phyloP scores from a whole-genome alignment of 2,329 filamentous ascomycete species.

The Pestalotiopsis sp. region DNA sequence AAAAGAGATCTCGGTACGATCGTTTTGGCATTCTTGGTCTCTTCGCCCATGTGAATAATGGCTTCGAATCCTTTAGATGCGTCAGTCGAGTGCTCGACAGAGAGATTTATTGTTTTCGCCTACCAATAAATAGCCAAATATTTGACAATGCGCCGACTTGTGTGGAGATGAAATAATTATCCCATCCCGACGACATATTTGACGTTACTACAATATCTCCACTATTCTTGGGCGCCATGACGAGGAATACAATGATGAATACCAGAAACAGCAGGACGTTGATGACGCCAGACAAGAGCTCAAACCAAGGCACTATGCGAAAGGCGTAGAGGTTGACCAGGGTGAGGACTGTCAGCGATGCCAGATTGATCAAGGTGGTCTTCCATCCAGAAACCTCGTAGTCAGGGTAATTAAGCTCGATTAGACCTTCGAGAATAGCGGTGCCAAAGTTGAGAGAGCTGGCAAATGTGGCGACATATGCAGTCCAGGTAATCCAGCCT shows the following conservation, averaged over 20 bases:
- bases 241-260: conserved; percentile 10
- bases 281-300: conserved; percentile 10
- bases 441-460: conserved; percentile 13
- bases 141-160: conserved; percentile 13
- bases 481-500: conserved; percentile 14
- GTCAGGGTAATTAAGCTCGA: conserved; percentile 13
- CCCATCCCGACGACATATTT: conserved; percentile 14
- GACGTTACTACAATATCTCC: conserved; percentile 8
- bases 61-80: conserved; percentile 10
- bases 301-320: conserved; percentile 13
- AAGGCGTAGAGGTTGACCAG: conserved; percentile 13
- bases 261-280: conserved; percentile 12
- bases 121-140: conserved; percentile 16
- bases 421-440: conserved; percentile 13
- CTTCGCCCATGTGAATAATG: conserved; percentile 16
- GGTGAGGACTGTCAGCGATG: conserved; percentile 7
- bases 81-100: not conserved
- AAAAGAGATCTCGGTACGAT: conserved; percentile 12
- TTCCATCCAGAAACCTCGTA: conserved; percentile 13
- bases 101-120: not conserved
- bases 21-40: conserved; percentile 15
- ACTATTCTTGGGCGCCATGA: conserved; percentile 13
- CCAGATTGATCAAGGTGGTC: conserved; percentile 12
- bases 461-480: conserved; percentile 13
- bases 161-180: conserved; percentile 12